Evolutionary conservation across 352 stramenopile species (phyloP), one percentile per base, ranked within the genome.

Genomic region (Heterotrichella gracilis): DNA sequence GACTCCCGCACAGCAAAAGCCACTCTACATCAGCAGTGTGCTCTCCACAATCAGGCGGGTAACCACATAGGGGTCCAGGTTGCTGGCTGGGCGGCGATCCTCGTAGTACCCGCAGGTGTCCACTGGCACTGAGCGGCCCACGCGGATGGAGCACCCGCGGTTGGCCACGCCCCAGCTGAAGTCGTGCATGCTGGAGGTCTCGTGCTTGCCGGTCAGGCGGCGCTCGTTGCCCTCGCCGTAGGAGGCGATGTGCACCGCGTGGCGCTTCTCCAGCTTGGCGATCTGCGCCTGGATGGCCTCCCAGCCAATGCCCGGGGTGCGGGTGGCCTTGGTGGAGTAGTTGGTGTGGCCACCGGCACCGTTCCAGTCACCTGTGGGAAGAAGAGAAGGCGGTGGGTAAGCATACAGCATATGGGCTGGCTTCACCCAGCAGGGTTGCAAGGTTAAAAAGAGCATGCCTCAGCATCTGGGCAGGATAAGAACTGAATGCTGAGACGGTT

Each of bases 101-200:
- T 96, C 89, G 75, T 90, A 92, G 80, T 94, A 88, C 70, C 81
- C 83, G 78, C 92, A 92, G 67, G 82, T 82, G 32, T 93, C 84
- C 19, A 78, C 79, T 73, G 90, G 80, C 9, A 85, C 88, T 68
- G 82, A 74, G 71, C 86, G 80, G 70, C 85, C 85, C 74, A 95
- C 94, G 72, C 87, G 82, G 41, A 94, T 79, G 39, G 83, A 93
- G 9, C 87, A 86, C 25, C 90, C 90, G 72, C 90, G 87, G 81
- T 97, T 95, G 69, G 90, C 90, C 68, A 96, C 88, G 74, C 90
- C 89, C 76, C 91, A 97, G 68, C 83, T 90, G 77, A 97, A 97
- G 71, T 84, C 73, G 63, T 94, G 79, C 73, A 97, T 96, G 73
- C 76, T 86, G 68, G 89, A 87, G 21, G 90, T 97, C 78, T 97